Base-by-base conservation (phyloP, 1,284 basidiomycete species). In the Sanghuangporus sanghuang region DNA sequence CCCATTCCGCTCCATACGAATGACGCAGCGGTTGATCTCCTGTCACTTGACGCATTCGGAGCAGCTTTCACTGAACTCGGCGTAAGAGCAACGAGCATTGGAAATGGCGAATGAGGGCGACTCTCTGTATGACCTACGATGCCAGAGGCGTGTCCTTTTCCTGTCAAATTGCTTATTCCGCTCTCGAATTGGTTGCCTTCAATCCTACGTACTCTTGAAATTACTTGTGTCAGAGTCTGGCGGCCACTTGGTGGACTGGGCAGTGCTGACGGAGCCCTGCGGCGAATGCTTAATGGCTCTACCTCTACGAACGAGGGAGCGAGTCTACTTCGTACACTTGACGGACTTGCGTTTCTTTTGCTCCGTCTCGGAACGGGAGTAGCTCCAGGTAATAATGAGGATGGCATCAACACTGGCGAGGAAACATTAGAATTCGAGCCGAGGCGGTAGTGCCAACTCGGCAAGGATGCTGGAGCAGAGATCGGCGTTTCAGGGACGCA, bases 81-180 rank as follows among this genome's bases (percentile, higher is more conserved):
- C 32, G 21, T 50, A 48, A 50, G 62, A 63, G 44, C n/a, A 23
- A 23, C 23, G 21, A 66, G 57, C 46, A 66, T 32, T 6, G 65
- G 65, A 39, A 66, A 66, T 9, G 65, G 65, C 8, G 65, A 66
- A 42, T 62, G 55, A 6, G 65, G 65, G 16, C 65, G 57, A 46
- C 65, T 66, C 18, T 55, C 38, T 3, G 65, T 36, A 40, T 61
- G 65, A 4, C 62, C 62, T 6, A 52, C 40, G 52, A 54, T 53
- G 23, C 39, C 12, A 36, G 39, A 38, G 27, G 16, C 21, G 9
- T 52, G 49, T 50, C 21, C 53, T 48, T 66, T 53, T 52, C 58
- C 42, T 21, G 6, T 44, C 36, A 27, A 21, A 6, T 59, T 48
- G 50, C 49, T 54, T 14, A 14, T 42, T 3, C 42, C 27, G 16